phyloP scores from a whole-genome alignment of 306 rosid species.

The Heteromeles arbutifolia region DNA sequence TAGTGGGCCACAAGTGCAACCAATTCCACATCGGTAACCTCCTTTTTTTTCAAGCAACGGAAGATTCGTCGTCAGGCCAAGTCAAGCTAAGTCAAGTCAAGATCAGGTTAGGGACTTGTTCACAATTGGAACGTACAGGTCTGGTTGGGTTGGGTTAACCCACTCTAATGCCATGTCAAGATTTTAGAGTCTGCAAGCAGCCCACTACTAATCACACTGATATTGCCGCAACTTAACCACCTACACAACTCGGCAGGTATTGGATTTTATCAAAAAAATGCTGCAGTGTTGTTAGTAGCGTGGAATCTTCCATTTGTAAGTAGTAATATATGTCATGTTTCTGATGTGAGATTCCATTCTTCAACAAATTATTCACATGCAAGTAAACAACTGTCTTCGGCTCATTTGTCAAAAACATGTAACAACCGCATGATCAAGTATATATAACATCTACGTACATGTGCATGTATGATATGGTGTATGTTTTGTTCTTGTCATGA shows the following conservation, averaged over 20 bases:
- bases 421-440: neutral
- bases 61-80: neutral
- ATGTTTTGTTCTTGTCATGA: neutral
- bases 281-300: neutral
- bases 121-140: neutral
- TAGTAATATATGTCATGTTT: no score
- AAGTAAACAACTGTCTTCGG: neutral
- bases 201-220: neutral
- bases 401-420: neutral
- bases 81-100: neutral
- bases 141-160: no score
- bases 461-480: neutral
- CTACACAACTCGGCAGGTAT: neutral
- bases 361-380: neutral
- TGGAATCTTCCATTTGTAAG: no score
- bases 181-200: no score
- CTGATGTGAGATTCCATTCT: neutral
- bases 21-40: neutral
- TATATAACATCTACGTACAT: neutral
- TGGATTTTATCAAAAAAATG: no score
- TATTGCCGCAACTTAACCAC: no score
- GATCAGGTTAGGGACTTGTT: neutral
- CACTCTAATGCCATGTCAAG: neutral
- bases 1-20: neutral
- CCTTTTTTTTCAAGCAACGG: no score